A percentile compares a stretch with the other conserved stretches of the same genome.
Evolutionary conservation across 768 basidiomycete species (phyloP).

Genomic region (Sarcodon aspratus): DNA sequence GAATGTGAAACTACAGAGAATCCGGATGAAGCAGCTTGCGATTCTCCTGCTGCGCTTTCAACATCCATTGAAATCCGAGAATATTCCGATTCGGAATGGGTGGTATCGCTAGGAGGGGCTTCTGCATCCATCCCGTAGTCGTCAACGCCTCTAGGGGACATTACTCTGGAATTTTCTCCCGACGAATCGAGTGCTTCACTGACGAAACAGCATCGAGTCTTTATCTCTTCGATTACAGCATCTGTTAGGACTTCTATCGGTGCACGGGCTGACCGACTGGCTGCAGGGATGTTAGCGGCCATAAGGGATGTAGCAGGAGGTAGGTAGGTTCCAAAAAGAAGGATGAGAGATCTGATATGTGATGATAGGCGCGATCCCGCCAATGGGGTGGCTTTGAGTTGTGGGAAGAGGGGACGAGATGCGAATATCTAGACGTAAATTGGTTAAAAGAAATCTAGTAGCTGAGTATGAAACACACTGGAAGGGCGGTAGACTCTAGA

Average conservation of each 20-base stretch:
- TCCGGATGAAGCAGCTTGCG: slow-evolving; percentile 42
- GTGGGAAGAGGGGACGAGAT: slow-evolving; percentile 77
- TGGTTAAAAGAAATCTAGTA: not conserved
- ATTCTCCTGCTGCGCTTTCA: slow-evolving; percentile 38
- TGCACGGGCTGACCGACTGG: slow-evolving; percentile 53
- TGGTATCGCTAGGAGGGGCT: slow-evolving; percentile 36
- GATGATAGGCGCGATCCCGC: slow-evolving; percentile 76
- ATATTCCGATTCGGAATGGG: slow-evolving; percentile 61
- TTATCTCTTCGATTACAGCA: slow-evolving; percentile 77
- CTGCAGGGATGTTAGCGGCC: slow-evolving; percentile 49
- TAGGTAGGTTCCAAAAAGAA: slow-evolving; percentile 76
- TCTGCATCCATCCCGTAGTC: slow-evolving; percentile 33
- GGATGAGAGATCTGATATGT: slow-evolving; percentile 72
- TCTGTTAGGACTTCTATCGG: slow-evolving; percentile 76
- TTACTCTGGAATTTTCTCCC: slow-evolving; percentile 17
- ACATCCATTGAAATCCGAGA: slow-evolving; percentile 37
- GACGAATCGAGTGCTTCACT: slow-evolving; percentile 41
- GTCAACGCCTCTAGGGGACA: slow-evolving; percentile 14
- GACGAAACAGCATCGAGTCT: slow-evolving; percentile 86
- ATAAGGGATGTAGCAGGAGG: slow-evolving; percentile 69
- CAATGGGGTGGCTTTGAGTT: slow-evolving; percentile 74
- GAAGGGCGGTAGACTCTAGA: slow-evolving; percentile 79
- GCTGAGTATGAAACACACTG: slow-evolving; percentile 38
- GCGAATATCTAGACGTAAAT: slow-evolving; percentile 64
- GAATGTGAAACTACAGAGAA: slow-evolving; percentile 43